Base-by-base conservation (phyloP, 2,329 filamentous ascomycete species). In the Tolypocladium sp. region DNA sequence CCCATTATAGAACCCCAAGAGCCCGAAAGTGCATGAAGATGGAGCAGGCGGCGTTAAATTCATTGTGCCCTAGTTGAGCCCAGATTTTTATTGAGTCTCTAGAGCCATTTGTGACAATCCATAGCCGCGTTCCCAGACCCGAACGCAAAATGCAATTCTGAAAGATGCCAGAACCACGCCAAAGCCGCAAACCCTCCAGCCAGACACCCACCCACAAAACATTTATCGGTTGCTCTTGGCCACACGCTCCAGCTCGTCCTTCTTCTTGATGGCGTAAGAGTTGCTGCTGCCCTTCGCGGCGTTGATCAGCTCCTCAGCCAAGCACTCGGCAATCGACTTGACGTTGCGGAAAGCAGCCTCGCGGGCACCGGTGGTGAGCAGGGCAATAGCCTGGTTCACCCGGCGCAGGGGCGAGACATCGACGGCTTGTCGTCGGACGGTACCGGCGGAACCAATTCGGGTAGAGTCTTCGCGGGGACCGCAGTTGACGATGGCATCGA, bases 221-320 rank as follows among this genome's bases (percentile, higher is more conserved):
- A 70, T 92, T 92, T 97, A 99, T 89, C 94, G 91, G 89, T 99
- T 99, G 87, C 87, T 91, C 91, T 99, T 99, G 83, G 94, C 94
- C 74, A 99, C 94, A 94, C 94, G 94, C 90, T 99, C 94, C 84
- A 99, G 82, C 90, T 99, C 95, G 81, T 99, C 94, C 93, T 99
- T 99, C 92, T 99, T 99, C 92, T 99, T 99, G 89, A 99, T 99
- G 75, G 95, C 94, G 80, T 97, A 99, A 71, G 92, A 97, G 92
- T 99, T 99, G 84, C 90, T 95, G 88, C 90, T 95, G 76, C 94
- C 94, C 91, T 99, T 99, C 80, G 95, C 95, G 78, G 95, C 95
- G 87, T 99, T 99, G 89, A 99, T 97, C 79, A 99, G 87, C 88
- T 99, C 94, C 84, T 99, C 95, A 77, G 94, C 94, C 74, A 99